Evolutionary conservation across 306 rosid species (phyloP).

Genomic region (Hylodesmum podocarpum): DNA sequence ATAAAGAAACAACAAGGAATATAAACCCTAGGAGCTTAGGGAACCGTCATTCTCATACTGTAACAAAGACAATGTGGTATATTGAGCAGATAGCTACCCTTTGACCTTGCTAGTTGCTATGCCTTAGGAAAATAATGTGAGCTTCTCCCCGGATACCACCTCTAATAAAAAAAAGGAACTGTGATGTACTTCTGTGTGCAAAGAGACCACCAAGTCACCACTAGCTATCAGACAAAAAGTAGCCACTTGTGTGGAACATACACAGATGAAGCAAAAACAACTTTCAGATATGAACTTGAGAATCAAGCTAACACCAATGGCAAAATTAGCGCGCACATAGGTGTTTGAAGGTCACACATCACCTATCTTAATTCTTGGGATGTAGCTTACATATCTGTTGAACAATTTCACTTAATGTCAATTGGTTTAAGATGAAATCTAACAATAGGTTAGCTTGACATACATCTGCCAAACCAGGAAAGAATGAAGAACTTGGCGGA

Average conservation of each 20-base stretch:
- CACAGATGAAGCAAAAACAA: neutral
- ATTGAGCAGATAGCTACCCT: neutral
- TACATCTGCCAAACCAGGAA: neutral
- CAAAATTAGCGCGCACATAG: neutral
- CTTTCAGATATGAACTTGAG: neutral
- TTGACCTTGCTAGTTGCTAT: neutral
- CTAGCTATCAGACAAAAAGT: neutral
- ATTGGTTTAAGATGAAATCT: too few relatives aligned
- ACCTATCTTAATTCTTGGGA: too few relatives aligned
- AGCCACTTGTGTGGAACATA: neutral
- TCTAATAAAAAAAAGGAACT: neutral
- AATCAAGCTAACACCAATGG: neutral
- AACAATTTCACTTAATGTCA: too few relatives aligned
- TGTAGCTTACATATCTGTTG: too few relatives aligned
- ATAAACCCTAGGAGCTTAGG: neutral
- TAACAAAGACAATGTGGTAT: neutral
- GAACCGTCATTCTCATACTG: neutral
- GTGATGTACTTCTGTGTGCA: neutral
- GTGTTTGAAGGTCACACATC: too few relatives aligned
- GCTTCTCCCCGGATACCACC: neutral
- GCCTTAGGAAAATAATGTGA: neutral
- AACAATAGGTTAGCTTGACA: neutral
- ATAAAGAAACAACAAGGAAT: neutral
- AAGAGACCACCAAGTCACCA: neutral
- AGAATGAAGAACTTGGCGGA: neutral